A percentile compares a stretch with the other conserved stretches of the same genome.
These are phyloP conservation scores for Neonothopanus nambi DNA, from an alignment of 1,284 basidiomycete species.

Conservation along the genomic window DNA sequence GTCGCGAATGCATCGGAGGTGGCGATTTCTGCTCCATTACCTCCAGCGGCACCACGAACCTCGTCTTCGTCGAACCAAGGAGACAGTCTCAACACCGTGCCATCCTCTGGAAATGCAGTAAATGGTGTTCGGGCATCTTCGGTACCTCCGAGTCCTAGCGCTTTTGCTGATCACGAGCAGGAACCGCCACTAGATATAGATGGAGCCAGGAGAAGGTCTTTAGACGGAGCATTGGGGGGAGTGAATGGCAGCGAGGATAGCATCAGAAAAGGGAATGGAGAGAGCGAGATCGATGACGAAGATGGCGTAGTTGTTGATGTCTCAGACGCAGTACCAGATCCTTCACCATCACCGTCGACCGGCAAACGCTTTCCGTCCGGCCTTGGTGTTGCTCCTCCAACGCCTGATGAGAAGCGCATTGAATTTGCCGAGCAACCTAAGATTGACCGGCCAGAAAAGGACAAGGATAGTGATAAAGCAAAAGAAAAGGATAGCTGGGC, in stretches of 20 bases:
- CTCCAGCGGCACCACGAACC: neutral
- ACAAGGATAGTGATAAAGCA: conserved; percentile 25
- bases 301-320: conserved; percentile 9
- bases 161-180: conserved; percentile 25
- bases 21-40: neutral
- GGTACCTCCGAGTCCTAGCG: conserved; percentile 48
- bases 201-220: conserved; percentile 37
- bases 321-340: neutral
- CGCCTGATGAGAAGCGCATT: conserved; percentile 17
- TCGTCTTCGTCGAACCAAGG: neutral
- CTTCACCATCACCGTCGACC: neutral
- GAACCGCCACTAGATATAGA: conserved; percentile 27
- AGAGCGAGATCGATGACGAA: conserved; percentile 7
- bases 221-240: conserved; percentile 37
- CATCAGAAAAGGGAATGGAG: too few relatives aligned
- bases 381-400: neutral
- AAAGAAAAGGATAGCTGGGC: conserved; percentile 51
- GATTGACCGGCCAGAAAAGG: conserved; percentile 13
- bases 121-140: conserved; percentile 42
- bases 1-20: neutral
- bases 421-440: conserved; percentile 22
- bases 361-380: too few relatives aligned
- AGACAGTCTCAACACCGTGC: neutral
- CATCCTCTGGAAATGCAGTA: neutral
- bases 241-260: neutral